Evolutionary conservation across 371 early-diverging fungal genomes (phyloP), one percentile per base, ranked within the genome.

Genomic region (Apophysomyces ossiformis): DNA sequence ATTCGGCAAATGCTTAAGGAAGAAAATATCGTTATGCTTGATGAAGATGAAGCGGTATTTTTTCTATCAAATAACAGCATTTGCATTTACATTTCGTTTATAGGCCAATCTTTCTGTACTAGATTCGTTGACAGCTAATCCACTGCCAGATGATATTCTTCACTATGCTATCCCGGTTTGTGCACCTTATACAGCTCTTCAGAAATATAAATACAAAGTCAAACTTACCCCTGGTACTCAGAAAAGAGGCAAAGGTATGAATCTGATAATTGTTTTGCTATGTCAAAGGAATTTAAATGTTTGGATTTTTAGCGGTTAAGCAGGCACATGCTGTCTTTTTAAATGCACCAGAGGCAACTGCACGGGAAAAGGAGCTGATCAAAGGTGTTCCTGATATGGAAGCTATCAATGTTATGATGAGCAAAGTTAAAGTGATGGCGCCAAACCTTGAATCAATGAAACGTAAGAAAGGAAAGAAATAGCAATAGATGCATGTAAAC

Each of bases 211-310:
- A 78, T 99, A 95, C 81, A 95, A 93, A 77, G 93, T 96, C 35
- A 98, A 99, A 76, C 78, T 99, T 47, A 83, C 91, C 0, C 99
- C 99, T 4, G 99, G 99, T n/a, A 76, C 89, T 13, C 76, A 93
- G 69, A 99, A 99, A 75, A 96, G 96, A 81, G 99, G 99, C 61
- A 98, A 97, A 82, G 92, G 86, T 68, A 79, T 68, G 59, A 57
- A 26, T 67, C 39, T 65, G n/a, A n/a, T 16, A 9, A 57, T 3
- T 26, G 32, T 68, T 13, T 45, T 39, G 18, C 37, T 2, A 47
- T 7, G 18, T 26, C 32, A 18, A 50, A 6, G 18, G 5, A 32
- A 50, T 16, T 32, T 50, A 1, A 45, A 35, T 35, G 0, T 62
- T 41, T 47, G 64, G 44, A 58, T 57, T 58, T 13, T 41, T 56